phyloP scores from a whole-genome alignment of 2,329 filamentous ascomycete species.

The Zasmidium angulare region DNA sequence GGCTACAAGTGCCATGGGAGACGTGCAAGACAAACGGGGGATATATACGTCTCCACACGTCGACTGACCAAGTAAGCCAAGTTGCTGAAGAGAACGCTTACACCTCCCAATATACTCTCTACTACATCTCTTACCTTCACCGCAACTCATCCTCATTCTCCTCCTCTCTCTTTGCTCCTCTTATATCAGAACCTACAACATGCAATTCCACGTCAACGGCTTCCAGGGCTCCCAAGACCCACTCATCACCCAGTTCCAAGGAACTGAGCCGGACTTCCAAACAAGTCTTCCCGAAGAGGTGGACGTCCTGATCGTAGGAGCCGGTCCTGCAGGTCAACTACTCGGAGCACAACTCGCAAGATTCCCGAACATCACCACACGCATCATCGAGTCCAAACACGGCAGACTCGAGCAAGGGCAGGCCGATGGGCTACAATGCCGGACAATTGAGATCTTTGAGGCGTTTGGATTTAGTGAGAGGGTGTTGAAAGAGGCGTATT shows the following conservation, averaged over 20 bases:
- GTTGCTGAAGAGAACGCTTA: background rate
- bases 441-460: constrained; percentile 72
- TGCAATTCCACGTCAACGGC: constrained; percentile 38
- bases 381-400: constrained; percentile 44
- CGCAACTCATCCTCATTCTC: background rate
- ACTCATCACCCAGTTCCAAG: constrained; percentile 29
- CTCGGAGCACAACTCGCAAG: constrained; percentile 52
- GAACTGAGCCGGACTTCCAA: constrained; percentile 32
- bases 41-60: background rate
- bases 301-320: constrained; percentile 52
- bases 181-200: constrained; percentile 6
- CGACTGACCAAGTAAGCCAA: background rate
- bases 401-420: constrained; percentile 39
- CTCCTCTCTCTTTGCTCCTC: background rate
- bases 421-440: constrained; percentile 60
- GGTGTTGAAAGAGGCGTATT: constrained; percentile 66
- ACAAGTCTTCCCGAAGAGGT: constrained; percentile 37
- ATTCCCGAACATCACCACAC: constrained; percentile 48
- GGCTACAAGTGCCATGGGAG: too few species aligned
- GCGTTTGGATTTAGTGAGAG: constrained; percentile 66
- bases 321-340: constrained; percentile 51
- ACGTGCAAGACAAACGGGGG: too few species aligned
- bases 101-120: background rate
- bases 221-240: constrained; percentile 35
- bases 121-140: background rate